phyloP scores from a whole-genome alignment of 192 early-diverging fungal species.

The Lobosporangium transversale region DNA sequence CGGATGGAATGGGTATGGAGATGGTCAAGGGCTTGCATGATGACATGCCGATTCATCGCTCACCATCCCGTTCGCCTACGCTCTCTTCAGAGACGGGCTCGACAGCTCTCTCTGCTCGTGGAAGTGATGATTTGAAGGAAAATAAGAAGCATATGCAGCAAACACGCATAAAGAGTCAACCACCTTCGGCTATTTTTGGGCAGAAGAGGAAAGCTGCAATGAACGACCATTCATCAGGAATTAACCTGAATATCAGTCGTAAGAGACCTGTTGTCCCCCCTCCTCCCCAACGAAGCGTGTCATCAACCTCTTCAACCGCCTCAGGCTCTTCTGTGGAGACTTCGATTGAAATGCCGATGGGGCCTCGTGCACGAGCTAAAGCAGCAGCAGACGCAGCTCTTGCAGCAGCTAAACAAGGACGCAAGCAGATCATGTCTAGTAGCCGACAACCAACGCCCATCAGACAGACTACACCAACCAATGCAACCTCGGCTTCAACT shows the following conservation, averaged over 20 bases:
- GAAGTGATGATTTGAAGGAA: neutral
- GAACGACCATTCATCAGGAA: neutral
- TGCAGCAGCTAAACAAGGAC: slow-evolving; percentile 26
- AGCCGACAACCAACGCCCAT: neutral
- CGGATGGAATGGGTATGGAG: slow-evolving; percentile 13
- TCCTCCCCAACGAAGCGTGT: neutral
- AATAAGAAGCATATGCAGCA: neutral
- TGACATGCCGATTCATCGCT: slow-evolving; percentile 14
- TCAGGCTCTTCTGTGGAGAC: slow-evolving; percentile 6
- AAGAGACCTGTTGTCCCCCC: slow-evolving; percentile 17
- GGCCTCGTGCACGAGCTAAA: slow-evolving; percentile 46
- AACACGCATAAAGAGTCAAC: neutral
- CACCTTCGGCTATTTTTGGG: neutral
- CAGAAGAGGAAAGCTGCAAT: slow-evolving; percentile 34
- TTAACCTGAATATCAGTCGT: slow-evolving; percentile 1
- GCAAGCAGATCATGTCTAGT: neutral
- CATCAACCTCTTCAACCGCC: slow-evolving; percentile 5
- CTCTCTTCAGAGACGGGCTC: slow-evolving; percentile 19
- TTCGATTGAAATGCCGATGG: slow-evolving; percentile 11
- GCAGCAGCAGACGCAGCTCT: slow-evolving; percentile 46
- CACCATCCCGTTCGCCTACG: slow-evolving; percentile 19
- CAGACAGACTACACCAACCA: neutral
- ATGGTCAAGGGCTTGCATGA: slow-evolving; percentile 21
- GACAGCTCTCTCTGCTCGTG: neutral
- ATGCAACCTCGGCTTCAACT: neutral